Evolutionary conservation across 75 land plant genomes (phyloP), one percentile per base, ranked within the genome.

Genomic region (Azolla pinnata): DNA sequence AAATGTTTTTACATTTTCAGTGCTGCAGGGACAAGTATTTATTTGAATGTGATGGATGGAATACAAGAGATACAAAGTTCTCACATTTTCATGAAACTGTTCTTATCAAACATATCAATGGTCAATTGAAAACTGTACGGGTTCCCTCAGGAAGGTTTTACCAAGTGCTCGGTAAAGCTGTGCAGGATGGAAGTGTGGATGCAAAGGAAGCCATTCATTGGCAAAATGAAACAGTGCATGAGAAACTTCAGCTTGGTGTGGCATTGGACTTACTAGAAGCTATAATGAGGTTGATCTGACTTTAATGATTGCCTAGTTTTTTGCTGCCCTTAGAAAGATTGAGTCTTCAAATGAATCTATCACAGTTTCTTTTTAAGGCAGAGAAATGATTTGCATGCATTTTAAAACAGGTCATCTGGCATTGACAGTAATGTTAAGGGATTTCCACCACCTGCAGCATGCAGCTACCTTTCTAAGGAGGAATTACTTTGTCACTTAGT

Each of bases 1-100:
- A n/a, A n/a, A n/a, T n/a, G n/a, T n/a, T n/a, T n/a, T n/a, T n/a
- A n/a, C n/a, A n/a, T n/a, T n/a, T n/a, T n/a, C n/a, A n/a, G 42
- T 38, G 42, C 14, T 73, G 70, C 44, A 67, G 29, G 42, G 69
- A 72, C 64, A 61, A 61, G 57, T 21, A 44, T 28, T 26, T 17
- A 38, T 66, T 76, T 57, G 79, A 76, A 67, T 76, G 64, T 24
- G 79, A 73, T 72, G 70, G 61, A 50, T 76, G 77, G 77, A 60
- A 62, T 27, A 26, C 65, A 25, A 71, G 60, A 40, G 45, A 62
- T 20, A 12, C 28, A 2, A 58, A 45, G 31, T 55, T 65, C n/a
- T 58, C 48, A n/a, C 74, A 74, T 46, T 67, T 52, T 30, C 33
- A 75, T 33, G 79, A 76, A 56, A 76, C 76, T 29, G 70, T 76